Base-by-base conservation (phyloP, 2,329 filamentous ascomycete genomes). In the Dactylonectria estremocensis region DNA sequence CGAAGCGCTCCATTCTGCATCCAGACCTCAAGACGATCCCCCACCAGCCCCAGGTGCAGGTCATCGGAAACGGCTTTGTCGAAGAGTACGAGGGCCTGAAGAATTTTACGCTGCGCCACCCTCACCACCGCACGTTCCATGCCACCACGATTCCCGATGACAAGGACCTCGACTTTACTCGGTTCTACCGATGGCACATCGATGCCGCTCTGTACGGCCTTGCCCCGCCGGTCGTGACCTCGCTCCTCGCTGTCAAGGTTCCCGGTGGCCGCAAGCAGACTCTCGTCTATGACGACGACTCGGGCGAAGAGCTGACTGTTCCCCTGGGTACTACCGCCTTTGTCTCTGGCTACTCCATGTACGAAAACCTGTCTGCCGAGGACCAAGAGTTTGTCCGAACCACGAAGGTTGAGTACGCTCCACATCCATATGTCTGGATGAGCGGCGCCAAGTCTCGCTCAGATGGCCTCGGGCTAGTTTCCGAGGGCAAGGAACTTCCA, bases 371-470 rank as follows among this genome's bases (percentile, higher is more conserved):
- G 10, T 90, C 88, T 14, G 84, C 88, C 1, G 85, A 86, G 49
- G 91, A 94, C 74, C 88, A 93, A 78, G 85, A 86, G 50, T 93
- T 95, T 72, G 92, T 86, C 1, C 87, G 90, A 57, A 88, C 85
- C 5, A 91, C 91, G 20, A 88, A 85, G 65, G 87, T 94, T 52
- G 92, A 95, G 80, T 95, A 95, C 76, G 92, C 92, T 0, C 86
- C 93, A 3, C 93, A 95, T 73, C 93, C 93, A 5, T 95, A 95
- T 79, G 89, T 95, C 69, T 95, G 93, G 93, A 95, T 95, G 91
- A 90, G 87, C 65, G 78, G 84, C 24, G 91, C 92, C 52, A 89
- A 88, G 73, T 91, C 91, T 45, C 88, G 88, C 16, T 83, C 91
- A 7, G 89, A 90, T 57, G 93, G 93, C 0, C 87, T 95, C 0